A percentile compares a stretch with the other conserved stretches of the same genome.
These are phyloP conservation scores for Trichosanthes cucumerina DNA, from an alignment of 306 rosid species.

Conservation along the genomic window DNA sequence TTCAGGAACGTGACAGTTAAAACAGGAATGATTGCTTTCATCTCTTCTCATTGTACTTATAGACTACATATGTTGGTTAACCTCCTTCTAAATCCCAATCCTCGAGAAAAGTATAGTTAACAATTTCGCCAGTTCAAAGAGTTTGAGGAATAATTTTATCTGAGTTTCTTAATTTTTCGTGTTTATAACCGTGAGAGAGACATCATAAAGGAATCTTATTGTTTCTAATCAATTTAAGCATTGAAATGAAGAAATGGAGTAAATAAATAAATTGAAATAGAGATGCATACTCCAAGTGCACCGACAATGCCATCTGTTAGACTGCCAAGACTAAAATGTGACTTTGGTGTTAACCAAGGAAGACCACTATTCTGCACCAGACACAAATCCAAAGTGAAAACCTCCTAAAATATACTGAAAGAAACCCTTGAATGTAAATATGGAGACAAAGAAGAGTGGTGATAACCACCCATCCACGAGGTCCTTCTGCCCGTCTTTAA, in stretches of 20 bases:
- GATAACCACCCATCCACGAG: constrained; percentile 86
- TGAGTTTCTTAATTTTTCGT: background rate
- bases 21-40: background rate
- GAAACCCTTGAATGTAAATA: background rate
- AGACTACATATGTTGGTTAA: background rate
- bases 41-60: background rate
- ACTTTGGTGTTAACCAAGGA: constrained; percentile 65
- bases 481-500: constrained; percentile 98
- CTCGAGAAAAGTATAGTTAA: background rate
- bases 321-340: constrained; percentile 38
- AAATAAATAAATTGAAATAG: constrained; percentile 3
- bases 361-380: constrained; percentile 70
- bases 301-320: constrained; percentile 50
- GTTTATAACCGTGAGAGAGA: background rate
- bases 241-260: background rate
- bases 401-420: constrained; percentile 9
- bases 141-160: background rate
- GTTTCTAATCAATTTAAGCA: background rate
- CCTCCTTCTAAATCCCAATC: background rate
- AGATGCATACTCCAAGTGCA: constrained; percentile 68
- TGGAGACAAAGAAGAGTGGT: constrained; percentile 10
- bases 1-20: background rate
- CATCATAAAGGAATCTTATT: background rate
- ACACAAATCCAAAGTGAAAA: constrained; percentile 7
- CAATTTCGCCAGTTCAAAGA: background rate